Conservation (phyloP, 345 rosid genomes). For the Gossypium thurberi region DNA sequence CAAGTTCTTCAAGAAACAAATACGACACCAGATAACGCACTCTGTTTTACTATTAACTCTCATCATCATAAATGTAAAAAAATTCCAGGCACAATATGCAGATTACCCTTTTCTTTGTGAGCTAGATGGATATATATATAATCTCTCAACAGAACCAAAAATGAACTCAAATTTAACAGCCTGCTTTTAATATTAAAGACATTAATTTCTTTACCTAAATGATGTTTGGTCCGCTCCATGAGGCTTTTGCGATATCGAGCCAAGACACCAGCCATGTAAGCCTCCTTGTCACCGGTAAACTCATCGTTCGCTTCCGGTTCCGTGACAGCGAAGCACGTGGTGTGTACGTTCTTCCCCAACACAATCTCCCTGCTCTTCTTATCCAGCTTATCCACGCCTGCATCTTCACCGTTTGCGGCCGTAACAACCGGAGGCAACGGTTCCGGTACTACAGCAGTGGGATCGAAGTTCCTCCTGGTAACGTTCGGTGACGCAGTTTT, state of each 20-base stretch:
- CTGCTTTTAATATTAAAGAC: background rate
- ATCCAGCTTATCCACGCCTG: constrained; percentile 25
- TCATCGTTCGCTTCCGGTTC: constrained; percentile 92
- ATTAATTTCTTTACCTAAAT: background rate
- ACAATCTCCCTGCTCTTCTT: constrained; percentile 18
- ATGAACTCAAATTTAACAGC: background rate
- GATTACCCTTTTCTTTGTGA: too few relatives aligned
- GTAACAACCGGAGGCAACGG: constrained; percentile 38
- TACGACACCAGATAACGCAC: too few relatives aligned
- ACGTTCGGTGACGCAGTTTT: constrained; percentile 21
- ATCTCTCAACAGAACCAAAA: too few relatives aligned
- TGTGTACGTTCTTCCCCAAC: constrained; percentile 73
- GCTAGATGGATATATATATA: too few relatives aligned
- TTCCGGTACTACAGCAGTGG: constrained; percentile 35
- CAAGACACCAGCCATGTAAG: constrained; percentile 88
- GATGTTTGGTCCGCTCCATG: constrained; percentile 60
- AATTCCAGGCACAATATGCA: too few relatives aligned
- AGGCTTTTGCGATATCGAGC: constrained; percentile 78
- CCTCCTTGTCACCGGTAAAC: constrained; percentile 83
- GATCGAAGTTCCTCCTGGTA: constrained; percentile 29
- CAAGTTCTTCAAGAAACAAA: too few relatives aligned
- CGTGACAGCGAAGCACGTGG: constrained; percentile 71
- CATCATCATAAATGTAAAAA: too few relatives aligned
- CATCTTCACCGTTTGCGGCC: constrained; percentile 9
- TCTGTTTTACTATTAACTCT: too few relatives aligned